Evolutionary conservation across 352 stramenopile genomes (phyloP).

Genomic region (Pythium vanterpoolii): DNA sequence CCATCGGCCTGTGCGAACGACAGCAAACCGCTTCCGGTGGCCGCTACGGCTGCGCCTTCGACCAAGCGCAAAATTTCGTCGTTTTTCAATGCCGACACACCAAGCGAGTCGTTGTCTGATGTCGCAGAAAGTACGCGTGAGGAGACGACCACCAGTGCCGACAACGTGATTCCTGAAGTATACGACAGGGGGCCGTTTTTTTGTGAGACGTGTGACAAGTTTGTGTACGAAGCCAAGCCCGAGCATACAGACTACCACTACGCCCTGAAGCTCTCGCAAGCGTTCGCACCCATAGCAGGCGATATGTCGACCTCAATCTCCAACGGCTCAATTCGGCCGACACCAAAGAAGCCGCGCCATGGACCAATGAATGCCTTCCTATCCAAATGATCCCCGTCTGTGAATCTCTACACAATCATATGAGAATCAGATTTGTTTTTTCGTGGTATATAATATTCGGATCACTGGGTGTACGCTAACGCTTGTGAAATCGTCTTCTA

Average conservation of each 20-base stretch:
- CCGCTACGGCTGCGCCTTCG: conserved; percentile 1
- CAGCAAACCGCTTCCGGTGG: background rate
- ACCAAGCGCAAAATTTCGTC: conserved; percentile 51
- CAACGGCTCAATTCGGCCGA: background rate
- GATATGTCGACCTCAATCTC: background rate
- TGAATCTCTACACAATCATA: no score
- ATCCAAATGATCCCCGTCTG: background rate
- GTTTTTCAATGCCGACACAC: conserved; percentile 34
- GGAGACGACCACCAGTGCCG: background rate
- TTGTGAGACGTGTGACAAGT: conserved; percentile 25
- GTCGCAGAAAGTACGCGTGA: background rate
- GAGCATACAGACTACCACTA: conserved; percentile 27
- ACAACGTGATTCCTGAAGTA: no score
- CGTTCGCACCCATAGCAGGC: conserved; percentile 4
- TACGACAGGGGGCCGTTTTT: conserved; percentile 17
- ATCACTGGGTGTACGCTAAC: background rate
- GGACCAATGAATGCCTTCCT: conserved; percentile 24
- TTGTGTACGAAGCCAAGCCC: conserved; percentile 22
- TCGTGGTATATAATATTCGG: no score
- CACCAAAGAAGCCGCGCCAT: conserved; percentile 14
- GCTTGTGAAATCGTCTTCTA: background rate
- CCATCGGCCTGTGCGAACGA: conserved; percentile 3
- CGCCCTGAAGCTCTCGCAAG: conserved; percentile 18
- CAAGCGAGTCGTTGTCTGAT: background rate
- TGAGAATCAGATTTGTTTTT: no score